Evolutionary conservation across 768 basidiomycete species (phyloP).

Genomic region (Podaxis carcinomalis): DNA sequence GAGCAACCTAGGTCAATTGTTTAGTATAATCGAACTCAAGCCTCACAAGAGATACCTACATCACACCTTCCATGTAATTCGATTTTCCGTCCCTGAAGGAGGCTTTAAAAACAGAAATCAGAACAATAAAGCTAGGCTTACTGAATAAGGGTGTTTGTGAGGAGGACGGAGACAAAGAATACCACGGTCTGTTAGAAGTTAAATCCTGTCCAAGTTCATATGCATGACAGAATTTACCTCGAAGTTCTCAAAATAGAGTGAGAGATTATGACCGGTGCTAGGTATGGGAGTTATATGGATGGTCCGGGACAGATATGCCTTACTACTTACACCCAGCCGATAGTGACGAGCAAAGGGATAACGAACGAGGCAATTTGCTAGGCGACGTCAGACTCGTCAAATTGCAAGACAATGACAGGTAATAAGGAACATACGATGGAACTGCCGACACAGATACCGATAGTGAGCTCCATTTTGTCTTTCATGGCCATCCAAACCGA

Average conservation of each 20-base stretch:
- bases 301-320: slow-evolving; percentile 2
- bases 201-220: neutral
- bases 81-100: slow-evolving; percentile 69
- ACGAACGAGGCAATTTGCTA: slow-evolving; percentile 88
- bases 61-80: slow-evolving; percentile 91
- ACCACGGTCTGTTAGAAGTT: slow-evolving; percentile 57
- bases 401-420: neutral
- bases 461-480: slow-evolving; percentile 57
- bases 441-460: slow-evolving; percentile 76
- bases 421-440: slow-evolving; percentile 56
- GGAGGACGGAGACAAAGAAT: slow-evolving; percentile 83
- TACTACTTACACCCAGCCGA: slow-evolving; percentile 76
- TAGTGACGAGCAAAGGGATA: slow-evolving; percentile 80
- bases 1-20: slow-evolving; percentile 39
- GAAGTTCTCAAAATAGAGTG: slow-evolving; percentile 82
- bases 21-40: slow-evolving; percentile 32
- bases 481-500: slow-evolving; percentile 90
- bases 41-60: slow-evolving; percentile 36
- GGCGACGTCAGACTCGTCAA: neutral
- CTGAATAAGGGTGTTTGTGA: slow-evolving; percentile 83
- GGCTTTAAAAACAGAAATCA: slow-evolving; percentile 3
- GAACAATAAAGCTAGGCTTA: slow-evolving; percentile 25
- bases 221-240: slow-evolving; percentile 43
- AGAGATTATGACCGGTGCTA: slow-evolving; percentile 66
- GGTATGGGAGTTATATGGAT: slow-evolving; percentile 1